Evolutionary conservation across 768 basidiomycete species (phyloP), one percentile per base, ranked within the genome.

Genomic region (Stropharia rugosoannulata): DNA sequence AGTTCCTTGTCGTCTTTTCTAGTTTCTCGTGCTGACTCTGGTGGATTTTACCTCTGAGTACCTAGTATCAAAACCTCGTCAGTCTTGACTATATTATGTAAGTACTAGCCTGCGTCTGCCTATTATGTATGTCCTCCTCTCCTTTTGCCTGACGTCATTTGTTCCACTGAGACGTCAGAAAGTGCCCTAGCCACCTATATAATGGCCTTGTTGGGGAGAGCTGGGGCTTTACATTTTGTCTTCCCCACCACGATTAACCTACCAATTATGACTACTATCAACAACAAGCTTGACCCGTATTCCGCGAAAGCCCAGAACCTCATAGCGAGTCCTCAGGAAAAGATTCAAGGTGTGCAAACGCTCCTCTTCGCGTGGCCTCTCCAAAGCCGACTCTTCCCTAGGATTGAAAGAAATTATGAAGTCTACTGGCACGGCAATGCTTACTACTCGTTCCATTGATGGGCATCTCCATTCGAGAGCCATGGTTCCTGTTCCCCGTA

Each of bases 401-500:
- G 87, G 78, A 50, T 78, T 93, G 29, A 84, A 87, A 58, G 73
- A 75, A 22, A 82, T 94, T 54, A 67, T 93, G 52, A 80, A 84
- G 55, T 71, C 75, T 1, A 84, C 85, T 8, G 77, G 82, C 62
- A 84, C 81, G 0, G 89, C 86, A 50, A 91, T 94, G 86, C 72
- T 95, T 16, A 89, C 89, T 9, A 91, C 90, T 12, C 85, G 87
- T 37, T 79, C 84, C 15, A 65, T 78, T 12, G 75, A 82, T 52
- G 91, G 90, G 0, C 73, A 80, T 41, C 69, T 95, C 18, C 93
- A 95, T 68, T 84, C 90, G 7, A 81, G 93, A 54, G 86, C 87
- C 22, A 95, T 95, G 93, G 77, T 80, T 13, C 87, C 88, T 16
- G 76, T 81, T n/a, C 74, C 79, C 38, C 81, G 89, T 90, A 61